phyloP scores from a whole-genome alignment of 371 early-diverging fungal genomes.

The Syncephalastrum racemosum region DNA sequence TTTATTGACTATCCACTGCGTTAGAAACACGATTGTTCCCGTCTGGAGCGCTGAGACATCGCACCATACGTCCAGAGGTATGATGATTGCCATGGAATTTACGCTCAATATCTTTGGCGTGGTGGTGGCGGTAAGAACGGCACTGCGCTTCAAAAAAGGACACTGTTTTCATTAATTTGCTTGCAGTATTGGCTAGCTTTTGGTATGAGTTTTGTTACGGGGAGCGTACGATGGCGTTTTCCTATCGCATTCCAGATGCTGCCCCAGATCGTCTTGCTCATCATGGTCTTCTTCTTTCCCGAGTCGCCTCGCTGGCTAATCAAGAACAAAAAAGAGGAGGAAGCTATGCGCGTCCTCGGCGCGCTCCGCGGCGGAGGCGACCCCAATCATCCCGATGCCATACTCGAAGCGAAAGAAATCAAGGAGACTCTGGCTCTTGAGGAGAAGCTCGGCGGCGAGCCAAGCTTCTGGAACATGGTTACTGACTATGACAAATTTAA shows the following conservation, averaged over 20 bases:
- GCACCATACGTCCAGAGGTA: conserved; percentile 38
- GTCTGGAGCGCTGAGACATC: conserved; percentile 48
- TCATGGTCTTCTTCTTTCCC: conserved; percentile 37
- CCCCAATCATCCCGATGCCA: conserved; percentile 31
- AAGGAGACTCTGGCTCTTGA: conserved; percentile 20
- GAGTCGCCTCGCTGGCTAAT: conserved; percentile 40
- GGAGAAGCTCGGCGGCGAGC: conserved; percentile 30
- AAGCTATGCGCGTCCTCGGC: conserved; percentile 34
- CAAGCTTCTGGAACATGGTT: conserved; percentile 38
- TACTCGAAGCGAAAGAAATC: conserved; percentile 34
- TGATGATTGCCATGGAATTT: conserved; percentile 41
- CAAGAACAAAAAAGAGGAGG: conserved; percentile 31
- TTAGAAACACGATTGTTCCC: conserved; percentile 46
- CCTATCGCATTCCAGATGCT: conserved; percentile 43
- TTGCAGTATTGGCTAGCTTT: conserved; percentile 39
- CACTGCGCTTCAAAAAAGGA: not conserved
- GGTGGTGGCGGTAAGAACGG: conserved; percentile 28
- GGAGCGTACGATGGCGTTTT: conserved; percentile 40
- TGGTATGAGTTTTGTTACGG: conserved; percentile 26
- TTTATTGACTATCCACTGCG: not conserved
- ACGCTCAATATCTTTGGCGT: conserved; percentile 46
- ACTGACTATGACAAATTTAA: conserved; percentile 32
- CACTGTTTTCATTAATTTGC: not conserved
- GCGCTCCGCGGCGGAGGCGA: conserved; percentile 44
- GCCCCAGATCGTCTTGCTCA: conserved; percentile 27